phyloP scores from a whole-genome alignment of 73 alveolate genomes.

The Paramecium pentaurelia region DNA sequence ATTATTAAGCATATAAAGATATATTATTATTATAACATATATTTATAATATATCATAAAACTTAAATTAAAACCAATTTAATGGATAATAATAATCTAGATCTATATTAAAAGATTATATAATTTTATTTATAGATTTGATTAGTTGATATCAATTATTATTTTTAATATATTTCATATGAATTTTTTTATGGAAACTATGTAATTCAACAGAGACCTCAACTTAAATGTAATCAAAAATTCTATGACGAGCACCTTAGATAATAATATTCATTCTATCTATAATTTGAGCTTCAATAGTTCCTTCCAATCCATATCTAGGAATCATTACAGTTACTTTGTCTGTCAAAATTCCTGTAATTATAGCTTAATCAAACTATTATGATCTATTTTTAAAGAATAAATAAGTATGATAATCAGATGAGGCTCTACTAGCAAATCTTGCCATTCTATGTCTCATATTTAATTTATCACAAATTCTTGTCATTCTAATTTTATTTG shows the following conservation, averaged over 20 bases:
- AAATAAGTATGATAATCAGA: slow-evolving; percentile 77
- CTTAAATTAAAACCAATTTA: too few species aligned
- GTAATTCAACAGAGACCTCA: slow-evolving; percentile 43
- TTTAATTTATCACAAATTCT: slow-evolving; percentile 81
- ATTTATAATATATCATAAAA: too few species aligned
- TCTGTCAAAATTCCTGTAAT: slow-evolving; percentile 69
- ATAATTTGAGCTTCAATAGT: slow-evolving; percentile 3
- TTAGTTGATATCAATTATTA: neutral
- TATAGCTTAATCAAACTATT: slow-evolving; percentile 71
- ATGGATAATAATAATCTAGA: too few species aligned
- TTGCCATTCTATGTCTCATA: slow-evolving; percentile 89
- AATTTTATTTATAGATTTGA: neutral
- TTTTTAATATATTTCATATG: slow-evolving; percentile 31
- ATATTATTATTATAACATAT: too few species aligned
- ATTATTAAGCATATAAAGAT: too few species aligned
- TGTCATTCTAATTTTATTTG: slow-evolving; percentile 90
- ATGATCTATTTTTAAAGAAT: slow-evolving; percentile 67
- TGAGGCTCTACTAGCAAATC: slow-evolving; percentile 78
- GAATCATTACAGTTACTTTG: slow-evolving; percentile 76
- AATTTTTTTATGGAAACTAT: slow-evolving; percentile 54
- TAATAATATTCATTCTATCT: neutral
- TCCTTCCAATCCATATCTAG: slow-evolving; percentile 83
- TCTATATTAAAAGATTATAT: too few species aligned
- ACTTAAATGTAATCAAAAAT: slow-evolving; percentile 53
- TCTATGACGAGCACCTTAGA: slow-evolving; percentile 10